Conservation (phyloP, 2,329 filamentous ascomycete species). For the Beauveria varroae region DNA sequence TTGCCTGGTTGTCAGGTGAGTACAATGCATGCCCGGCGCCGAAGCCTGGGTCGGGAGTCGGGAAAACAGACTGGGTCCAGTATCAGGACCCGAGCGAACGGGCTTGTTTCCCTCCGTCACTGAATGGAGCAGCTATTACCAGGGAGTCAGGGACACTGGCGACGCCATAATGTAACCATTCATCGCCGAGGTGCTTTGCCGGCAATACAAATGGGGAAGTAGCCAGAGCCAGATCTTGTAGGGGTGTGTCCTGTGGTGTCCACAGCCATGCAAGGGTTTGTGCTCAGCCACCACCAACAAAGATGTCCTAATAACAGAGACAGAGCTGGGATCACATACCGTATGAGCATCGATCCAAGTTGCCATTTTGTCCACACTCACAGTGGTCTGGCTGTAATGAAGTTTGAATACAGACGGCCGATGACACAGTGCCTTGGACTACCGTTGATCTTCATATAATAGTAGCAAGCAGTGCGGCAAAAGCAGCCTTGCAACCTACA, state of each 20-base stretch:
- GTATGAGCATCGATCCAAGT: neutral
- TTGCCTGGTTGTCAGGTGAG: neutral
- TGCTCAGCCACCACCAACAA: constrained; percentile 11
- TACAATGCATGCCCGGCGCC: neutral
- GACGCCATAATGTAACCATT: constrained; percentile 8
- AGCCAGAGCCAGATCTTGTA: constrained; percentile 2
- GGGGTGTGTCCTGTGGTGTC: neutral
- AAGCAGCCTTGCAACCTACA: no score
- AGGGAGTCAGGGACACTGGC: neutral
- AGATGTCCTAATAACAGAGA: neutral
- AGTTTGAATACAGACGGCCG: neutral
- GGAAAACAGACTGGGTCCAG: neutral
- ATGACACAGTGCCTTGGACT: neutral
- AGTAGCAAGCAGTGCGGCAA: no score
- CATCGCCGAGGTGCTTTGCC: constrained; percentile 7
- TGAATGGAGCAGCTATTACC: neutral
- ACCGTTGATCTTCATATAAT: no score
- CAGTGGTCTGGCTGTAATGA: neutral
- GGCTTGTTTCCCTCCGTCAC: neutral
- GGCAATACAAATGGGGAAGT: neutral
- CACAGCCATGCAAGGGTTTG: neutral
- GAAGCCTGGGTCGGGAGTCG: neutral
- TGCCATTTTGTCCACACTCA: neutral
- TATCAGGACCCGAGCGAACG: neutral
- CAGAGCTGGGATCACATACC: neutral